Evolutionary conservation across 2,329 filamentous ascomycete genomes (phyloP), one percentile per base, ranked within the genome.

Genomic region (Hymenoscyphus albidus): DNA sequence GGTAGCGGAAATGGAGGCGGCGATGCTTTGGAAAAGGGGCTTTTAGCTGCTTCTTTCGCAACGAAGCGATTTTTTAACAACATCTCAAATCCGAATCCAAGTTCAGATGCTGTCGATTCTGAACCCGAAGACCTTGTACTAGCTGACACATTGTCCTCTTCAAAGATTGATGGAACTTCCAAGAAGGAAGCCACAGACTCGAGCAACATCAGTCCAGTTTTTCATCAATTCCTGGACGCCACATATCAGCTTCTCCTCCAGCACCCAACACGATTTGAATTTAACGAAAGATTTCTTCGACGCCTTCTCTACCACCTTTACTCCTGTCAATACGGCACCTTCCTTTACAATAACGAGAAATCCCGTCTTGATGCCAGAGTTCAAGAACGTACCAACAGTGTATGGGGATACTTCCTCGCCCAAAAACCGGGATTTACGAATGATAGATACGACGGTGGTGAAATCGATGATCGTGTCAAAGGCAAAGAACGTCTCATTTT

Each of bases 151-250:
- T 64, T 74, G 68, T 57, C 69, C 64, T 67, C 76, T 74, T 63
- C 64, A 67, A 69, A 80, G 76, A 72, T 71, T 74, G 68, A 74
- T 61, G 74, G 78, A 44, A 76, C 74, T 39, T 75, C 81, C 55
- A 84, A 88, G 64, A 84, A 85, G 69, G 87, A 92, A 70, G 84
- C 88, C 10, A 97, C 93, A 0, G 87, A 88, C 65, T 87, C 88
- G n/a, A 95, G 92, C 70, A 95, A 98, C 79, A 90, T 96, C 40
- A 96, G 93, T 66, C 95, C 95, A 0, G 91, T 99, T 31, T 99
- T 99, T 77, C 95, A 99, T 73, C 95, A 99, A 74, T 99, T 98
- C 77, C 84, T 99, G 10, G 95, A 98, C 74, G 93, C 92, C 44
- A 92, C 92, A 1, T 98, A 95, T 75, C 95, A 99, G 76, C 82